Percentiles rank a stretch among this genome's conserved stretches.
These are phyloP conservation scores for Calonectria honghensis DNA, from an alignment of 2,329 filamentous ascomycete genomes.

Conservation along the genomic window DNA sequence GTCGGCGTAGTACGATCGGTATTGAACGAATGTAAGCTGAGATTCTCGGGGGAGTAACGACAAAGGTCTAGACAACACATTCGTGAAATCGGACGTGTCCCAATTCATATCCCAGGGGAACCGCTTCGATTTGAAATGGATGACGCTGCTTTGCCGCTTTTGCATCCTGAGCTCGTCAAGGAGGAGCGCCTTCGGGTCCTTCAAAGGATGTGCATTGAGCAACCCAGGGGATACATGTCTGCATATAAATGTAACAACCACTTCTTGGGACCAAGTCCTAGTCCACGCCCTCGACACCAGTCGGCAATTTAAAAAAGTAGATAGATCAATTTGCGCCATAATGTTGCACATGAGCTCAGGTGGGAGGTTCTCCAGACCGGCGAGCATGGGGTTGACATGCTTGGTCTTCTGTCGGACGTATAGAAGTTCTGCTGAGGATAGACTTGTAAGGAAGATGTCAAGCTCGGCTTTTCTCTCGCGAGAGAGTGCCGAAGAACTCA, in stretches of 20 bases:
- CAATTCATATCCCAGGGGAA: slow-evolving; percentile 44
- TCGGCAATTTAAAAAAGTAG: slow-evolving; percentile 54
- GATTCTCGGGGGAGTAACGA: neutral
- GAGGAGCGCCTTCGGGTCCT: slow-evolving; percentile 39
- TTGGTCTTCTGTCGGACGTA: slow-evolving; percentile 51
- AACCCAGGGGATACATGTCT: slow-evolving; percentile 56
- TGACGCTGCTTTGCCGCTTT: slow-evolving; percentile 39
- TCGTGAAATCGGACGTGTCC: slow-evolving; percentile 36
- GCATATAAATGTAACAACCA: slow-evolving; percentile 48
- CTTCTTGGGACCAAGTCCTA: slow-evolving; percentile 49
- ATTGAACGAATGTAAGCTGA: slow-evolving; percentile 5
- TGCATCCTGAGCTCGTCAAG: slow-evolving; percentile 37
- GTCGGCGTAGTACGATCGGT: slow-evolving; percentile 49
- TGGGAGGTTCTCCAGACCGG: slow-evolving; percentile 55
- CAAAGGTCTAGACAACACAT: neutral
- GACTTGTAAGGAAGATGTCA: slow-evolving; percentile 48
- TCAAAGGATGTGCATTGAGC: slow-evolving; percentile 42
- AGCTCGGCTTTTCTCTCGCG: slow-evolving; percentile 43
- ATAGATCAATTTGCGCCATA: slow-evolving; percentile 47
- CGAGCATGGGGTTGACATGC: slow-evolving; percentile 42
- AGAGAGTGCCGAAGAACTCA: neutral
- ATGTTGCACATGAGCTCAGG: slow-evolving; percentile 54
- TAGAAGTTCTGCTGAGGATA: slow-evolving; percentile 56
- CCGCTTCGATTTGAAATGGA: slow-evolving; percentile 25
- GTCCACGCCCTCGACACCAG: slow-evolving; percentile 55